These are phyloP conservation scores for Exserohilum rostratum DNA, from an alignment of 2,329 filamentous ascomycete genomes.

Conservation along the genomic window DNA sequence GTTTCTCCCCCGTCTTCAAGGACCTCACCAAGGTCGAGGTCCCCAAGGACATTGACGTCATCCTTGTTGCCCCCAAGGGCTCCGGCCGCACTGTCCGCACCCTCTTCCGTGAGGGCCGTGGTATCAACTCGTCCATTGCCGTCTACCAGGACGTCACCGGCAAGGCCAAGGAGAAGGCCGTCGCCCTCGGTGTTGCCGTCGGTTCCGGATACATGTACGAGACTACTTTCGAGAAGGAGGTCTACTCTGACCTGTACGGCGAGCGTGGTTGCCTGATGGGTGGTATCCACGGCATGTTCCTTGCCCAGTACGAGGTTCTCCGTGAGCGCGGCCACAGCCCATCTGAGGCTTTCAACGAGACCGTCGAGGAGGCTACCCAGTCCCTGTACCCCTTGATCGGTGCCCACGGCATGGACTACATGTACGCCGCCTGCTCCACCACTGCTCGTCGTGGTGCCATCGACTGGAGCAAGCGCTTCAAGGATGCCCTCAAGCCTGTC, in stretches of 20 bases:
- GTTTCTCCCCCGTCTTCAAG: conserved; percentile 99
- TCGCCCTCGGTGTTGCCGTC: conserved; percentile 95
- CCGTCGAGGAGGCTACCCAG: conserved; percentile 99
- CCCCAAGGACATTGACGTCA: conserved; percentile 94
- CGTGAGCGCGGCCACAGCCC: conserved; percentile 97
- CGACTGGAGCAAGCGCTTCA: conserved; percentile 97
- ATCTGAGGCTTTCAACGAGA: conserved; percentile 99
- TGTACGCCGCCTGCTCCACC: conserved; percentile 99
- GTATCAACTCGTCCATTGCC: conserved; percentile 99
- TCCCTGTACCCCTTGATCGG: conserved; percentile 97
- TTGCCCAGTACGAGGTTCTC: conserved; percentile 99
- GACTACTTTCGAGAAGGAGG: conserved; percentile 99
- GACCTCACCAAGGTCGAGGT: conserved; percentile 98
- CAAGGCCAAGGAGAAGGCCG: conserved; percentile 96
- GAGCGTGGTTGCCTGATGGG: conserved; percentile 99
- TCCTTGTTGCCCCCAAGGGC: conserved; percentile 98
- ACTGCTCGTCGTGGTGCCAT: conserved; percentile 98
- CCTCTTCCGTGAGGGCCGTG: conserved; percentile 98
- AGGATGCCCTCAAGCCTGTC: conserved; percentile 97
- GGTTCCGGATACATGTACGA: conserved; percentile 99
- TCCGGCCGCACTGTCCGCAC: conserved; percentile 98
- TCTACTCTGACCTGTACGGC: conserved; percentile 99
- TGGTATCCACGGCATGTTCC: conserved; percentile 99
- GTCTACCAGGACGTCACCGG: conserved; percentile 98
- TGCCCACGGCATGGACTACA: conserved; percentile 99